Percentiles rank a stretch among this genome's conserved stretches.
These are phyloP conservation scores for Ilex aquifolium DNA, from an alignment of 257 asterid genomes.

Conservation along the genomic window DNA sequence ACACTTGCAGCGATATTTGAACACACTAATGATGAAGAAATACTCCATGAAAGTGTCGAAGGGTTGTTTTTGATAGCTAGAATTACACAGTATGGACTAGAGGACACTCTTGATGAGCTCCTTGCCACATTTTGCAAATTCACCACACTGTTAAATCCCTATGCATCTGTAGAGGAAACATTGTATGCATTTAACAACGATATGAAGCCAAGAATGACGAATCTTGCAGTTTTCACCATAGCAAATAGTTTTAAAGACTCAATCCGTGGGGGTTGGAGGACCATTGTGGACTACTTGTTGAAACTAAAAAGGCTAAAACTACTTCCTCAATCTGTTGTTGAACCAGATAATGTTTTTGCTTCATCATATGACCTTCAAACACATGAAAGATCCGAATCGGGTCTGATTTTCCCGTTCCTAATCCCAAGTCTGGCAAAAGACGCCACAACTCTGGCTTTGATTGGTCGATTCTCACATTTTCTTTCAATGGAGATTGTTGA, in stretches of 20 bases:
- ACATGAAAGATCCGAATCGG: constrained; percentile 24
- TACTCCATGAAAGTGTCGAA: constrained; percentile 79
- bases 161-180: constrained; percentile 80
- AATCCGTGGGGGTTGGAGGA: constrained; percentile 87
- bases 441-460: constrained; percentile 42
- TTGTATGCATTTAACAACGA: constrained; percentile 73
- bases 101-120: constrained; percentile 84
- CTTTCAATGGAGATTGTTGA: constrained; percentile 79
- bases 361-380: neutral
- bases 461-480: constrained; percentile 53
- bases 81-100: constrained; percentile 73
- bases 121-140: constrained; percentile 77
- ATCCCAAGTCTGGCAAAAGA: constrained; percentile 26
- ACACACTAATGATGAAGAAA: constrained; percentile 76
- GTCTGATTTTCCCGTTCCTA: constrained; percentile 22
- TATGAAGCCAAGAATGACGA: constrained; percentile 86
- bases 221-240: constrained; percentile 74
- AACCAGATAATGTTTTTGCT: constrained; percentile 48
- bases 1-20: constrained; percentile 84
- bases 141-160: constrained; percentile 71
- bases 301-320: constrained; percentile 82
- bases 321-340: constrained; percentile 68
- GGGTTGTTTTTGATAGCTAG: constrained; percentile 71
- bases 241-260: constrained; percentile 74
- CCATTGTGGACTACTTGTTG: constrained; percentile 73